Conservation (phyloP, 169 alveolate species). For the Plasmodium falciparum region DNA sequence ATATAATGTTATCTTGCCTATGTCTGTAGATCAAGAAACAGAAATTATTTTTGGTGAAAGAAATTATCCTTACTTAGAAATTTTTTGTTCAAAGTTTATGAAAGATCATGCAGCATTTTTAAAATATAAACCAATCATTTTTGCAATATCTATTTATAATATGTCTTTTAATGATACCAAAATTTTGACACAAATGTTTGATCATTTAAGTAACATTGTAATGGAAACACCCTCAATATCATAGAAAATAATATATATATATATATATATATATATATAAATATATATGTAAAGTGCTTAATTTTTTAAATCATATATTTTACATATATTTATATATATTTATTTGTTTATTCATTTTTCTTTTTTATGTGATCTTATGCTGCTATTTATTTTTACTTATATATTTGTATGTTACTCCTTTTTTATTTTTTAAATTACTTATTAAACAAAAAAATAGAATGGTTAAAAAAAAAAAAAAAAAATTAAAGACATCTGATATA, state of each 20-base stretch:
- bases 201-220: constrained; percentile 29
- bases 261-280: constrained; percentile 1
- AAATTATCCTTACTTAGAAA: constrained; percentile 64
- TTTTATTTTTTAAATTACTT: too few relatives aligned
- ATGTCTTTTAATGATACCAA: constrained; percentile 60
- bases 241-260: neutral
- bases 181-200: constrained; percentile 38
- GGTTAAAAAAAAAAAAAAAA: too few relatives aligned
- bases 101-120: constrained; percentile 58
- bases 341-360: neutral
- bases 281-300: neutral
- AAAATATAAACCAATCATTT: constrained; percentile 60
- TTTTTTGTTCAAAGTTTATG: constrained; percentile 63
- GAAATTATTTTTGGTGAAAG: constrained; percentile 74
- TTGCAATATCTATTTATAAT: constrained; percentile 64
- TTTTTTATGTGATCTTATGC: too few relatives aligned
- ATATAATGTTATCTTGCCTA: constrained; percentile 45
- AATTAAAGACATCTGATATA: too few relatives aligned
- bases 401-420: too few relatives aligned
- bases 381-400: too few relatives aligned
- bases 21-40: constrained; percentile 58
- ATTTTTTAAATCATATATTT: neutral
- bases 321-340: constrained; percentile 4
- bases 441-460: too few relatives aligned
- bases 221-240: neutral